A percentile compares a stretch with the other conserved stretches of the same genome.
Conservation (phyloP, 83 land plant genomes). For the Diphasiastrum complanatum region DNA sequence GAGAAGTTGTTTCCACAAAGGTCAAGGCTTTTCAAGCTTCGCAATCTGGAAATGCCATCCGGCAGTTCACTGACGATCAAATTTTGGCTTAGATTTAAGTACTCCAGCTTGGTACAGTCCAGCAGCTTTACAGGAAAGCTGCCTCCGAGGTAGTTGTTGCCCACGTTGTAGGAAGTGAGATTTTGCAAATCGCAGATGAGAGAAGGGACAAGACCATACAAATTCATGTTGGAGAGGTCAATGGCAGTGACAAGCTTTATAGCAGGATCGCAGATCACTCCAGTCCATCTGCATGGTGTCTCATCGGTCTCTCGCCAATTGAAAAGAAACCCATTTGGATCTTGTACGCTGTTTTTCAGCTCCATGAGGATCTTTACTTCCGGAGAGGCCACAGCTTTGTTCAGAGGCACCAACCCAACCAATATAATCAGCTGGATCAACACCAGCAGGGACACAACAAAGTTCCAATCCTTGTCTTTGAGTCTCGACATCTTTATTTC, state of each 20-base stretch:
- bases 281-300: constrained; percentile 22
- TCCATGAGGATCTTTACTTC: constrained; percentile 45
- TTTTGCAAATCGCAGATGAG: constrained; percentile 36
- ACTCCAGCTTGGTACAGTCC: constrained; percentile 27
- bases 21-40: constrained; percentile 32
- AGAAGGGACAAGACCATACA: constrained; percentile 44
- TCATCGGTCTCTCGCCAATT: constrained; percentile 39
- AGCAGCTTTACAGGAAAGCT: constrained; percentile 27
- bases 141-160: constrained; percentile 38
- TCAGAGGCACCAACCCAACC: too few species aligned
- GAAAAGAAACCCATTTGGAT: constrained; percentile 33
- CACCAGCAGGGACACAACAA: too few species aligned
- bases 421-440: too few species aligned
- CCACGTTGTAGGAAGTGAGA: constrained; percentile 35
- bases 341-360: constrained; percentile 28
- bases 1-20: constrained; percentile 55
- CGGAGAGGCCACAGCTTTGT: too few species aligned
- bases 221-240: constrained; percentile 27
- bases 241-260: constrained; percentile 30
- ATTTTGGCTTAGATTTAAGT: constrained; percentile 46
- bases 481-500: too few species aligned
- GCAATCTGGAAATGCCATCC: constrained; percentile 18
- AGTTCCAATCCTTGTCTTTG: too few species aligned
- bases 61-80: constrained; percentile 41
- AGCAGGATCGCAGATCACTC: not conserved